Evolutionary conservation across 2,329 filamentous ascomycete genomes (phyloP), one percentile per base, ranked within the genome.

Genomic region (Apiospora rasikravindrae): DNA sequence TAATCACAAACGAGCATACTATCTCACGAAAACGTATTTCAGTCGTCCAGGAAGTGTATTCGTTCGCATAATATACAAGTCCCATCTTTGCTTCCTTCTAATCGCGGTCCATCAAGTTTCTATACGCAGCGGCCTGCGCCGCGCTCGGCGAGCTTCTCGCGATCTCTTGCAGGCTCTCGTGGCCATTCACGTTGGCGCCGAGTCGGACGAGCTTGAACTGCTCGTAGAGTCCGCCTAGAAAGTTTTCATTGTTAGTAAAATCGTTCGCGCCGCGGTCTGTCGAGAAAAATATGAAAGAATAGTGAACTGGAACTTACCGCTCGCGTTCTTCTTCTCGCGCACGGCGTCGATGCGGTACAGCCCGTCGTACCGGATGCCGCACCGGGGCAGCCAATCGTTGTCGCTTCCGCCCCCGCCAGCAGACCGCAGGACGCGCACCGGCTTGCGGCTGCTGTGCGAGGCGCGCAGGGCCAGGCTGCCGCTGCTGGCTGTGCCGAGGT

Each of bases 331-430:
- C 4, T 72, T 69, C 22, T 71, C 67, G 24, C 68, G 72, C 5
- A 51, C 42, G 10, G 33, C 22, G 5, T 66, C 67, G 13, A 80
- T 75, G 14, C 70, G 72, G 69, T 80, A 80, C 0, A 80, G 70
- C 2, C 79, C 79, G 42, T 80, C 78, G 40, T 80, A 80, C 11
- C 78, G 75, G 11, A 80, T 45, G 10, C 79, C 79, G 26, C 74
- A 77, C 4, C 77, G 76, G 2, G 77, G 73, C 68, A 72, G 73
- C 1, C 2, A 26, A 24, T 76, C 71, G 7, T 69, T 73, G 4
- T 37, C 49, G 24, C n/a, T 33, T 14, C 71, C 16, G 24, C n/a
- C 33, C 14, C 71, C 22, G 8, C 74, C 75, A 2, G 77, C 77
- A 10, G 77, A 75, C 33, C 79, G 74, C n/a, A 80, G 72, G 19